Conservation (phyloP, 768 basidiomycete species). For the Panaeolus cyanescens region DNA sequence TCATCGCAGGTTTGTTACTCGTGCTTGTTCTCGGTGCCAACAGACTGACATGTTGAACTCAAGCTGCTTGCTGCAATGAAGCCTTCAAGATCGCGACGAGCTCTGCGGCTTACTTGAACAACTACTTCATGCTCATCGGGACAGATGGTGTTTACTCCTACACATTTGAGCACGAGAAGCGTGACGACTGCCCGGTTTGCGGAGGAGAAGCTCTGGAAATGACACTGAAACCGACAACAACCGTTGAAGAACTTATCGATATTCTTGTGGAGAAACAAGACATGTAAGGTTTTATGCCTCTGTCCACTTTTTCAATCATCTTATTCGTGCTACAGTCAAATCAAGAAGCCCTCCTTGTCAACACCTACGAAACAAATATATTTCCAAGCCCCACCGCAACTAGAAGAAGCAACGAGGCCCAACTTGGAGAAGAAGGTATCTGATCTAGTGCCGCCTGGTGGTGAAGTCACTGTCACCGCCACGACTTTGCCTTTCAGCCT, state of each 20-base stretch:
- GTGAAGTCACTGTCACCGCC: slow-evolving; percentile 88
- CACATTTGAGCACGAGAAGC: slow-evolving; percentile 94
- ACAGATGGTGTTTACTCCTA: slow-evolving; percentile 96
- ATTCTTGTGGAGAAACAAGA: slow-evolving; percentile 85
- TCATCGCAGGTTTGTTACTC: slow-evolving; percentile 75
- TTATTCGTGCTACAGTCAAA: slow-evolving; percentile 62
- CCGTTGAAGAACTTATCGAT: slow-evolving; percentile 88
- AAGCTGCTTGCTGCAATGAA: slow-evolving; percentile 96
- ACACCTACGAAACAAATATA: slow-evolving; percentile 78
- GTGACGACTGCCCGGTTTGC: slow-evolving; percentile 94
- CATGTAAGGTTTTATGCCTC: slow-evolving; percentile 62
- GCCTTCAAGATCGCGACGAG: slow-evolving; percentile 98
- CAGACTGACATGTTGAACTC: slow-evolving; percentile 25
- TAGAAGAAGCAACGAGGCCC: slow-evolving; percentile 86
- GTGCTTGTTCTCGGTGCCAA: not conserved
- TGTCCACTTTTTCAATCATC: slow-evolving; percentile 4
- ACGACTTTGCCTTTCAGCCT: slow-evolving; percentile 85
- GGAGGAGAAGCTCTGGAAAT: slow-evolving; percentile 88
- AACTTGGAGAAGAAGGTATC: slow-evolving; percentile 87
- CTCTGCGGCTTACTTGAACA: slow-evolving; percentile 91
- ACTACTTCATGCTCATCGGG: slow-evolving; percentile 98
- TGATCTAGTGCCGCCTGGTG: slow-evolving; percentile 77
- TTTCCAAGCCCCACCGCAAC: slow-evolving; percentile 90
- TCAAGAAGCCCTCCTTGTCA: slow-evolving; percentile 94
- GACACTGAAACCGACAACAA: slow-evolving; percentile 67